Base-by-base conservation (phyloP, 495 filamentous ascomycete species). In the Penicillium lividum region DNA sequence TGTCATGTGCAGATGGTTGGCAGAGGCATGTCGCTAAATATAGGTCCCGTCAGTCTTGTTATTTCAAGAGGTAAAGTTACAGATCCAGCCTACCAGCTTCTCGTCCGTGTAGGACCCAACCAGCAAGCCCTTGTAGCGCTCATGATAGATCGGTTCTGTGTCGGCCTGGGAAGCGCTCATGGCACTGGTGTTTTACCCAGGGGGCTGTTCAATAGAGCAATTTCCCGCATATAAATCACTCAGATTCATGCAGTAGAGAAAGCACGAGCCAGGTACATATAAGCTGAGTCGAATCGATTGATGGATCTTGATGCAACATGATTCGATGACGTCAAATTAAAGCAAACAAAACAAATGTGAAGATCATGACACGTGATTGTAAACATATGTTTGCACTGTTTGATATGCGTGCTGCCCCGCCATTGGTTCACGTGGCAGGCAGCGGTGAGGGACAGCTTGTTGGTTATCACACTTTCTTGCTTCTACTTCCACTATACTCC, bases 1-100 rank as follows among this genome's bases (percentile, higher is more conserved):
- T 7, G 86, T 89, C 59, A 86, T 71, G 65, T 88, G 78, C 30
- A 89, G 65, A 62, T 89, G 86, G 47, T 81, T 76, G 18, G 86
- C 78, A 49, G 80, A 85, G 29, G 85, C 80, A 77, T 89, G 82
- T 62, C 80, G 76, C 85, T 87, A 58, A 58, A 9, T 8, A 47
- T 50, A 15, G 59, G 13, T 47, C 61, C 38, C 5, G 38, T 58
- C 29, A 66, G 60, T 49, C 36, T n/a, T n/a, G 38, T 33, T n/a
- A 33, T 34, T 33, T 30, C 33, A 56, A 22, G 28, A 27, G 28
- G 53, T 60, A 36, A 60, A 28, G 38, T 25, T n/a, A 42, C n/a
- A 15, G 28, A 13, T 40, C n/a, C 33, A 51, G 48, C 60, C 44
- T 76, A 86, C 84, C 70, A 87, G 67, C 57, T 83, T 78, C 51